Evolutionary conservation across 2,329 filamentous ascomycete genomes (phyloP).

Genomic region (Lasiodiplodia sp.): DNA sequence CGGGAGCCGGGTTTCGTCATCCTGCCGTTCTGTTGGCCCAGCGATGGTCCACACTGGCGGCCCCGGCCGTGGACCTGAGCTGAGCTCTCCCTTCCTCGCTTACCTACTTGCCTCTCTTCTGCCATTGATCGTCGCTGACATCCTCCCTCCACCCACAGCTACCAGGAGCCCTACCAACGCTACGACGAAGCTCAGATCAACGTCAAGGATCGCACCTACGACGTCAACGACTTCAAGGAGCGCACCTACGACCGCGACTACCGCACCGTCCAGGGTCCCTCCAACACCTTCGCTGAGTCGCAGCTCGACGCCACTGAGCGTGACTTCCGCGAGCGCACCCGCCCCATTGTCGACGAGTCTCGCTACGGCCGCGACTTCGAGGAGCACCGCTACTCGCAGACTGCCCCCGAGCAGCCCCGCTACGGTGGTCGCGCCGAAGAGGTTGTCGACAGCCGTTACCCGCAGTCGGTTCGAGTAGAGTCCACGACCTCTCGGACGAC

Average conservation of each 20-base stretch:
- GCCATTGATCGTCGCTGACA: slow-evolving; percentile 29
- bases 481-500: slow-evolving; percentile 56
- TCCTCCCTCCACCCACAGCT: slow-evolving; percentile 54
- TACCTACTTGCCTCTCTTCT: slow-evolving; percentile 23
- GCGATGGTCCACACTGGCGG: slow-evolving; percentile 13
- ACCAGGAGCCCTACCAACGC: slow-evolving; percentile 62
- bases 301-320: slow-evolving; percentile 64
- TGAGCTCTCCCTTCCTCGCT: slow-evolving; percentile 11
- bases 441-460: slow-evolving; percentile 48
- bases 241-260: slow-evolving; percentile 54
- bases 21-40: slow-evolving; percentile 22
- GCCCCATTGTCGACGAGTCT: slow-evolving; percentile 58
- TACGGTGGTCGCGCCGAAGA: slow-evolving; percentile 51
- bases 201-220: slow-evolving; percentile 59
- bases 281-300: slow-evolving; percentile 60
- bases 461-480: slow-evolving; percentile 59
- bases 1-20: slow-evolving; percentile 39
- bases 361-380: slow-evolving; percentile 36
- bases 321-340: slow-evolving; percentile 70
- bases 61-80: slow-evolving; percentile 11
- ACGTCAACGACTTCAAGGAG: slow-evolving; percentile 62
- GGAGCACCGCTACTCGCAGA: slow-evolving; percentile 33
- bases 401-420: slow-evolving; percentile 27
- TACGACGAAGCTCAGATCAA: slow-evolving; percentile 73
- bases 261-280: slow-evolving; percentile 55